Conservation (phyloP, 257 asterid species). For the Anisodus acutangulus region DNA sequence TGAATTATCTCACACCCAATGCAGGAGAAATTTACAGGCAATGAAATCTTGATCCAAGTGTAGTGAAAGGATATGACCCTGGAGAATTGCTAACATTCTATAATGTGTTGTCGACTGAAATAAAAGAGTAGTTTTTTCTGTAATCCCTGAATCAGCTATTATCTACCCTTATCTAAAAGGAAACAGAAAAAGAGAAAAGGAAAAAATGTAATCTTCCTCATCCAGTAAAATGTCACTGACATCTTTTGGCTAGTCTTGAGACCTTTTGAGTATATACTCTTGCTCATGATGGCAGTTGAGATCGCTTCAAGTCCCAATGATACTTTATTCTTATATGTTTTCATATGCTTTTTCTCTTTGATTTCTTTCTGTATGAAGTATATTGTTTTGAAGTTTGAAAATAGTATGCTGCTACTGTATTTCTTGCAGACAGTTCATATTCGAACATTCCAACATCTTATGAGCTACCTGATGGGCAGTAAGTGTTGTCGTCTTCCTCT, state of each 20-base stretch:
- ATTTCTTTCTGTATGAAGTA: neutral
- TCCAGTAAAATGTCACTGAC: neutral
- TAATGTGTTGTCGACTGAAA: neutral
- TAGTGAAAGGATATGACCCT: conserved; percentile 3
- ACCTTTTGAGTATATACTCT: conserved; percentile 4
- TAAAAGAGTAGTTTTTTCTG: neutral
- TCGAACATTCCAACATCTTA: conserved; percentile 95
- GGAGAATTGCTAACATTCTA: neutral
- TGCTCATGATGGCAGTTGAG: neutral
- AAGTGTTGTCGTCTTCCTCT: conserved; percentile 47
- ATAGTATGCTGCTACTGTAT: conserved; percentile 31
- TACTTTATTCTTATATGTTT: neutral
- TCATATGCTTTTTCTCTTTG: neutral
- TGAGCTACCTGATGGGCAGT: conserved; percentile 99
- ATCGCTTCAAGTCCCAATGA: conserved; percentile 9
- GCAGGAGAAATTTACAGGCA: neutral
- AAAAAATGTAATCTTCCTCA: neutral
- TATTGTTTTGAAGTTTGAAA: conserved; percentile 22
- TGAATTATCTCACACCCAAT: neutral
- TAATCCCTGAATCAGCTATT: neutral
- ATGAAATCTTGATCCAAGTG: neutral
- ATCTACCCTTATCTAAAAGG: neutral
- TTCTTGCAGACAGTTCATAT: conserved; percentile 79
- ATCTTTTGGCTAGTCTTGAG: conserved; percentile 7
- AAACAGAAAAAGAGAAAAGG: neutral